Base-by-base conservation (phyloP, 2,329 filamentous ascomycete genomes). In the Aspergillus uvarum region DNA sequence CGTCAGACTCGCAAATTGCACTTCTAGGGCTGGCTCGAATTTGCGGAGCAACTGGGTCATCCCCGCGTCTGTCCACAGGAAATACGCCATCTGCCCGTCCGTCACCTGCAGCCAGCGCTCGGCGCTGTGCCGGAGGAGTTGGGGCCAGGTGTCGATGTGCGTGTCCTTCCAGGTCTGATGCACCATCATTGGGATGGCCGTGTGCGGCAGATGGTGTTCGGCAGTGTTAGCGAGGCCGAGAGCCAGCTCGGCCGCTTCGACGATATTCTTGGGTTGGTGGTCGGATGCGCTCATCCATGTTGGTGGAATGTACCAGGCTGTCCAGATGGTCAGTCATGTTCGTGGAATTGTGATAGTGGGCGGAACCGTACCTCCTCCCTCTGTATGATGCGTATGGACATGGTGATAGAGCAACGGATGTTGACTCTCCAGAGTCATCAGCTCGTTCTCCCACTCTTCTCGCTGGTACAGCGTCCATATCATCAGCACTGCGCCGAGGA, bases 1-100 rank as follows among this genome's bases (percentile, higher is more conserved):
- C 1, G 70, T 61, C 21, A 74, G 58, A 1, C 60, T 54, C 3
- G 60, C 55, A 44, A 72, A 73, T 1, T 61, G 58, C 1, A 57
- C 57, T 3, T 65, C 60, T 5, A 72, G 65, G 0, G 61, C 63
- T 2, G 71, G 69, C 44, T 71, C 68, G 35, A 67, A 71, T 44
- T 64, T 54, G 6, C 62, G 53, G n/a, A 75, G 58, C 32, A 75
- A 67, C 38, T 67, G 63, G 2, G 61, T 51, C 24, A 72, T 68
- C 3, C 72, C 72, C 3, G 67, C 67, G 44, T 74, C 72, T 19
- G 72, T 68, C 72, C 72, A 75, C n/a, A 75, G 61, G 48, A 75
- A 66, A 47, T 74, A 75, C 0, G 72, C 71, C 68, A 73, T 72
- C 64, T 58, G 10, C 62, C 62, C 54, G 8, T 67, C 61, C 2